These are phyloP conservation scores for Arthrobotrys iridis DNA, from an alignment of 2,329 filamentous ascomycete species.

Conservation along the genomic window DNA sequence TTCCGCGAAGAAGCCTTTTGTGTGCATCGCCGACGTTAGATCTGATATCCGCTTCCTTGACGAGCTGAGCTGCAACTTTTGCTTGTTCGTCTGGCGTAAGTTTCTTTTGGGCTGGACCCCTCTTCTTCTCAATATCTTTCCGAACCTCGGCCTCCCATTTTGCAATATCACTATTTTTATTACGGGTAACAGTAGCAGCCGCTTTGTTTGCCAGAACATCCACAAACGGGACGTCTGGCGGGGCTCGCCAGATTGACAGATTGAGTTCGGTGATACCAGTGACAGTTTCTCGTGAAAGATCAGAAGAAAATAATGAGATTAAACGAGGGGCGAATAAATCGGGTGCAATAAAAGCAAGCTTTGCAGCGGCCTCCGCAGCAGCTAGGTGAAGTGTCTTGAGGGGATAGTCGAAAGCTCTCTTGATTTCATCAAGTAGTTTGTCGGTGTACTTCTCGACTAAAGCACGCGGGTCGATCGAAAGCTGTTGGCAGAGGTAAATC, in stretches of 20 bases:
- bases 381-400: constrained; percentile 64
- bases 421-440: constrained; percentile 74
- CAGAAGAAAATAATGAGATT: constrained; percentile 76
- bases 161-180: constrained; percentile 90
- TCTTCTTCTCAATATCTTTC: constrained; percentile 88
- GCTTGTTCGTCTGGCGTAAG: constrained; percentile 86
- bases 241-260: constrained; percentile 89
- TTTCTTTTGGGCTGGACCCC: constrained; percentile 84
- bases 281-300: constrained; percentile 77
- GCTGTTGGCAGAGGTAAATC: constrained; percentile 86
- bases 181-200: constrained; percentile 64
- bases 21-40: constrained; percentile 75
- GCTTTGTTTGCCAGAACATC: constrained; percentile 73
- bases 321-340: constrained; percentile 80
- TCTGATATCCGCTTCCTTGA: constrained; percentile 84
- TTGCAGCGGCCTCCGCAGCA: constrained; percentile 84
- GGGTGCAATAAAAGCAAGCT: constrained; percentile 92
- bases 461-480: constrained; percentile 82
- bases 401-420: constrained; percentile 51
- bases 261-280: constrained; percentile 82
- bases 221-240: constrained; percentile 86
- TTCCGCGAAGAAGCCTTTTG: constrained; percentile 78
- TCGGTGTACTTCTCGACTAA: constrained; percentile 74
- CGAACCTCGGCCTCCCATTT: constrained; percentile 97
- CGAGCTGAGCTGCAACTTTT: constrained; percentile 89